Evolutionary conservation across 2,329 filamentous ascomycete genomes (phyloP).

Genomic region (Sphaerostilbella broomeana): DNA sequence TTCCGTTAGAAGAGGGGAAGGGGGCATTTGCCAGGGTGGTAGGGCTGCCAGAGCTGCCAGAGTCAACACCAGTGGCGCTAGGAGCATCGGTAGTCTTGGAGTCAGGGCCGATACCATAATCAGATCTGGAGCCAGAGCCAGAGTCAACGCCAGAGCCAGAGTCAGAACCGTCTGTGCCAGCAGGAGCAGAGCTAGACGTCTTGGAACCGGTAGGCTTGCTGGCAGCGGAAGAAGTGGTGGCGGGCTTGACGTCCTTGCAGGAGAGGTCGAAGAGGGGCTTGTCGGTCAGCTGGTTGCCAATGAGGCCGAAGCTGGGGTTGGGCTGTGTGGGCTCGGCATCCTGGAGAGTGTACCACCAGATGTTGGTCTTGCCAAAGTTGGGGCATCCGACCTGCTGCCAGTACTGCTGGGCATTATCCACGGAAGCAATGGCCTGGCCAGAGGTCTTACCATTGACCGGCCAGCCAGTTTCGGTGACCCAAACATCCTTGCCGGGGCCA

Average conservation of each 20-base stretch:
- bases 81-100: slow-evolving; percentile 13
- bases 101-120: slow-evolving; percentile 19
- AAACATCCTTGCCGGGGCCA: slow-evolving; percentile 63
- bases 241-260: slow-evolving; percentile 36
- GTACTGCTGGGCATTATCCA: slow-evolving; percentile 67
- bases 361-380: slow-evolving; percentile 56
- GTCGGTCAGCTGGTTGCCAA: slow-evolving; percentile 46
- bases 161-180: slow-evolving; percentile 17
- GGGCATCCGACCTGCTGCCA: slow-evolving; percentile 75
- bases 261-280: slow-evolving; percentile 58
- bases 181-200: slow-evolving; percentile 17
- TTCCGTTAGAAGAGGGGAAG: slow-evolving; percentile 14
- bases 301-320: slow-evolving; percentile 64
- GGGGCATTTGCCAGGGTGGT: slow-evolving; percentile 19
- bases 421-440: slow-evolving; percentile 56
- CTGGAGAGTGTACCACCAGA: slow-evolving; percentile 74
- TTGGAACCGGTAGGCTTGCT: slow-evolving; percentile 14
- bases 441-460: slow-evolving; percentile 62
- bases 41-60: slow-evolving; percentile 7
- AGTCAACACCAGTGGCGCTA: neutral
- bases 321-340: slow-evolving; percentile 55
- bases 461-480: slow-evolving; percentile 87
- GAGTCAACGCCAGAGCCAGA: slow-evolving; percentile 15
- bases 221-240: slow-evolving; percentile 10
- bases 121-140: slow-evolving; percentile 22